Base-by-base conservation (phyloP, 2,329 filamentous ascomycete species). In the Hymenotorrendiella dingleyae region DNA sequence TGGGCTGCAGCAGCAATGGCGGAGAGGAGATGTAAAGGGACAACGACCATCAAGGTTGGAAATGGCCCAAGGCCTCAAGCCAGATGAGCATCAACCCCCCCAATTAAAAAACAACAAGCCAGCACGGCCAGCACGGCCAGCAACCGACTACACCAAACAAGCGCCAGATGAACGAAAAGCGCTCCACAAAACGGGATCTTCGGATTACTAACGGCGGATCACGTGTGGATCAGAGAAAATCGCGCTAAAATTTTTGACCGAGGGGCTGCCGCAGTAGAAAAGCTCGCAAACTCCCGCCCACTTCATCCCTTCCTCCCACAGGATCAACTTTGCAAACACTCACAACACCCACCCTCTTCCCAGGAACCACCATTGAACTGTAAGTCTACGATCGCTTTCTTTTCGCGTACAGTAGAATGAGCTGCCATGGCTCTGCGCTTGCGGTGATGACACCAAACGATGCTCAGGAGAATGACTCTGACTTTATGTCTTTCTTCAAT, bases 371-470 rank as follows among this genome's bases (percentile, higher is more conserved):
- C 26, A 24, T 32, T 21, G 34, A 42, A 32, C 44, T 53, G 50
- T 53, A 52, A 50, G 50, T 52, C 16, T 22, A 7, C 11, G 17
- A 17, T 37, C 34, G 30, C 30, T 35, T 36, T 36, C 21, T 24
- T 38, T 11, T 11, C 17, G 11, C 8, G 12, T 4, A 22, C 26
- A 21, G 16, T 16, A 14, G 34, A n/a, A 8, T 12, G 7, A n/a
- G 17, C 14, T 40, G 22, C 38, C 6, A 26, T 40, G 34, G 32
- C 37, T n/a, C 28, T 21, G 8, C 46, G 49, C 53, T 46, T 62
- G 70, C 70, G 62, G 60, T 82, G 80, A 84, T 83, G 80, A 83
- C 73, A 75, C 66, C 65, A 55, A 64, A 67, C 61, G 64, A 72
- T 70, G 71, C 76, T 68, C 71, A 81, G 74, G 76, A 53, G 54